Evolutionary conservation across 163 green algal genomes (phyloP).

Genomic region (Chlorella variabilis): DNA sequence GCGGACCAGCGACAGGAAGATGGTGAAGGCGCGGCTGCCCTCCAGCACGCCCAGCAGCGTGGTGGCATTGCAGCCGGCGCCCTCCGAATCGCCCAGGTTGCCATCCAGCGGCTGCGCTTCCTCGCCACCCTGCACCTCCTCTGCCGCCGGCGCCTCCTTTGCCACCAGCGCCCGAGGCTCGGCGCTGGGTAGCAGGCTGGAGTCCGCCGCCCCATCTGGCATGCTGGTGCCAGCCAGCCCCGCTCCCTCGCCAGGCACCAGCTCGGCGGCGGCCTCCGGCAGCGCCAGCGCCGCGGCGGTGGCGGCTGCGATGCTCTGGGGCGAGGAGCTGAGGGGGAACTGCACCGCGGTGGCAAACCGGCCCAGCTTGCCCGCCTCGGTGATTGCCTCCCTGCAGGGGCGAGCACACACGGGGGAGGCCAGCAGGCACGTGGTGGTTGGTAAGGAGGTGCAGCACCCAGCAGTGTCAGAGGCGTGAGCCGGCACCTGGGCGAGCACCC

Average conservation of each 20-base stretch:
- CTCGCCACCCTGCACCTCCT: too few species aligned
- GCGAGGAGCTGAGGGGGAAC: neutral
- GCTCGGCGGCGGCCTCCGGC: neutral
- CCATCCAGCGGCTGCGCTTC: neutral
- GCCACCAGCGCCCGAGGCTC: too few species aligned
- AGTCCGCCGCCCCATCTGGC: neutral
- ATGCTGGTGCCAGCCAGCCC: neutral
- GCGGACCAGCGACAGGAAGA: neutral
- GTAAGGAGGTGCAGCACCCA: neutral
- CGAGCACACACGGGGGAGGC: neutral
- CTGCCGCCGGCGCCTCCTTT: too few species aligned
- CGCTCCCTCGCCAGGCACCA: neutral
- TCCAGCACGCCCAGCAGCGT: neutral
- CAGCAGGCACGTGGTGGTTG: too few species aligned
- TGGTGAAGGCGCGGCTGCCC: neutral
- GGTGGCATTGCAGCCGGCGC: neutral
- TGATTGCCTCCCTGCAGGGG: constrained; percentile 12
- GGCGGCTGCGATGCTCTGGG: neutral
- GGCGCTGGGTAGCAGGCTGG: neutral
- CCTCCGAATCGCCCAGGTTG: neutral
- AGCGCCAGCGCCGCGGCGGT: neutral
- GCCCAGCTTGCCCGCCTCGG: neutral
- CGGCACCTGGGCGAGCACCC: neutral
- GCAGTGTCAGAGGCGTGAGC: too few species aligned
- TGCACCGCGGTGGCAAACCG: neutral